phyloP scores from a whole-genome alignment of 495 filamentous ascomycete genomes.

The Aspergillus hancockii region DNA sequence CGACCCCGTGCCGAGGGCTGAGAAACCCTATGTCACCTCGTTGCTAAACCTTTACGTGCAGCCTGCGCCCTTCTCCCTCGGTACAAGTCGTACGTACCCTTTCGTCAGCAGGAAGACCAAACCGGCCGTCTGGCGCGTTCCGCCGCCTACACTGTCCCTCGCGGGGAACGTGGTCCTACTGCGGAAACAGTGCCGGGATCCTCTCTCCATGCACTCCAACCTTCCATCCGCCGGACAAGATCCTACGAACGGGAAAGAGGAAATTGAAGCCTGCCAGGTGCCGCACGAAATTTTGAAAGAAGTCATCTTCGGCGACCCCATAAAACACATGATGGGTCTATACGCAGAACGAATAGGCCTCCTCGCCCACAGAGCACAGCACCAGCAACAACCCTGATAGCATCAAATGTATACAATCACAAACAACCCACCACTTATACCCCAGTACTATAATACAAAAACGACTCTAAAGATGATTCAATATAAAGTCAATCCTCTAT shows the following conservation, averaged over 20 bases:
- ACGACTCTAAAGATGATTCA: too few species aligned
- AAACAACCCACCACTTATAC: too few species aligned
- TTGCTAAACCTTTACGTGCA: conserved; percentile 68
- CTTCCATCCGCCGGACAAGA: background rate
- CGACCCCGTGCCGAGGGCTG: conserved; percentile 75
- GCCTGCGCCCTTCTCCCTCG: conserved; percentile 52
- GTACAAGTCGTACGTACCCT: conserved; percentile 7
- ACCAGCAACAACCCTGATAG: background rate
- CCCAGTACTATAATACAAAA: background rate
- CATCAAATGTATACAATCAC: background rate
- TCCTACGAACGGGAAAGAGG: background rate
- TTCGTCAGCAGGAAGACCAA: background rate
- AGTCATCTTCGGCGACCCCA: conserved; percentile 75
- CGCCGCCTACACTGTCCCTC: conserved; percentile 60
- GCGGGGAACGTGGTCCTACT: conserved; percentile 70
- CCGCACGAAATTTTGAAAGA: conserved; percentile 64
- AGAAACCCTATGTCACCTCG: conserved; percentile 69
- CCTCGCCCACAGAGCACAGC: conserved; percentile 26
- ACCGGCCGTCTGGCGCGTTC: conserved; percentile 57
- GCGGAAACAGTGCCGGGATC: conserved; percentile 22
- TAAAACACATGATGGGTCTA: conserved; percentile 76
- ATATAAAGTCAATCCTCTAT: too few species aligned
- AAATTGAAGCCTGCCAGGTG: conserved; percentile 59
- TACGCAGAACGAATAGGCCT: conserved; percentile 69
- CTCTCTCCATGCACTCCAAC: background rate